phyloP scores from a whole-genome alignment of 202 grass and related monocot species.

The Dendrocalamus latiflorus region DNA sequence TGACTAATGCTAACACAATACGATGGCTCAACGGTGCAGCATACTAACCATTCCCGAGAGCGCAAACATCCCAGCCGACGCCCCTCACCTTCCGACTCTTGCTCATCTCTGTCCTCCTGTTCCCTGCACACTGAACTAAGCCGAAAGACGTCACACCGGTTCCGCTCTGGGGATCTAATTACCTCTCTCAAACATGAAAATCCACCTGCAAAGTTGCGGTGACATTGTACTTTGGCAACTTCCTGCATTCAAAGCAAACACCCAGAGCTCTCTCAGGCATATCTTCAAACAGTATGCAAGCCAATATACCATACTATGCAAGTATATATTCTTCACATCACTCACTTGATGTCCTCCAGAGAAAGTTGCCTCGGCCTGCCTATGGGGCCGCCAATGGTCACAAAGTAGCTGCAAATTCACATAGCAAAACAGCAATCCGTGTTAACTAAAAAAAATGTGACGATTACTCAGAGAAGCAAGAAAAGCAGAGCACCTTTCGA shows the following conservation, averaged over 20 bases:
- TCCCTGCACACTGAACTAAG: constrained; percentile 62
- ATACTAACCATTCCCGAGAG: constrained; percentile 64
- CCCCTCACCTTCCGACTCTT: constrained; percentile 54
- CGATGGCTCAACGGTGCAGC: not conserved
- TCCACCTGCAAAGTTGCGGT: constrained; percentile 66
- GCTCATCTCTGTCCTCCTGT: constrained; percentile 78
- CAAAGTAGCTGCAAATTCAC: constrained; percentile 42
- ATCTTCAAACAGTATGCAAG: not conserved
- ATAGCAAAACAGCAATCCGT: not conserved
- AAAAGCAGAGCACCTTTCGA: constrained; percentile 30
- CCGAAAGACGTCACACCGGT: not conserved
- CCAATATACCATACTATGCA: not conserved
- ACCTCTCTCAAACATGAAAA: not conserved
- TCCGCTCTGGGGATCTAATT: not conserved
- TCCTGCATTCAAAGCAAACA: constrained; percentile 20
- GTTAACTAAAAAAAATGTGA: not conserved
- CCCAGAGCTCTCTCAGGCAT: not conserved
- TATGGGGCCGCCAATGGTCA: constrained; percentile 48
- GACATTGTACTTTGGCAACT: constrained; percentile 66
- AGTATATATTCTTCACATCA: not conserved
- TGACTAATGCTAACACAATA: not conserved
- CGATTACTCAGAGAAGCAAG: not conserved
- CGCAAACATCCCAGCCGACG: constrained; percentile 69
- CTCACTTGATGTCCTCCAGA: constrained; percentile 61
- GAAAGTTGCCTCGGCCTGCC: constrained; percentile 34